These are phyloP conservation scores for Pseudocercospora vitis DNA, from an alignment of 2,329 filamentous ascomycete genomes.

Conservation along the genomic window DNA sequence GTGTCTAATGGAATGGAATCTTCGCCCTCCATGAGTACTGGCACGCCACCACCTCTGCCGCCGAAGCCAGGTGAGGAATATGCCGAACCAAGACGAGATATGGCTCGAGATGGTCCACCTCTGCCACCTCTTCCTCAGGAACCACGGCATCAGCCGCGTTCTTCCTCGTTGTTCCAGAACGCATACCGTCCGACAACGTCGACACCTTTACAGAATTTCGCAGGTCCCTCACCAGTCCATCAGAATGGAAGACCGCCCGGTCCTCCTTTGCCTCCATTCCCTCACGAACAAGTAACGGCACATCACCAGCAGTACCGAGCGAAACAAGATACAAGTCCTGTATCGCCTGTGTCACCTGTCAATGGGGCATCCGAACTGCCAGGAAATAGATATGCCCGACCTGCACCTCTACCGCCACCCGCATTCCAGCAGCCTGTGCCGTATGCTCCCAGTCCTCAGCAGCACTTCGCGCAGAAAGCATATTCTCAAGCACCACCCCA, in stretches of 20 bases:
- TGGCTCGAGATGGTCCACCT: constrained; percentile 35
- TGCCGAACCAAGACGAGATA: constrained; percentile 21
- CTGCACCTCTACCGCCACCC: constrained; percentile 35
- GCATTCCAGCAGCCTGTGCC: constrained; percentile 21
- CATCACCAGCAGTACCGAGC: constrained; percentile 25
- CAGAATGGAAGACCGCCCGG: constrained; percentile 20
- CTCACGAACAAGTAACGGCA: constrained; percentile 36
- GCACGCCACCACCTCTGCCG: constrained; percentile 49
- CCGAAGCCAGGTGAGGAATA: constrained; percentile 52
- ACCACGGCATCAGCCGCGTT: constrained; percentile 15
- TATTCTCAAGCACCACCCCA: constrained; percentile 16
- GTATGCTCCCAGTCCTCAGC: constrained; percentile 21
- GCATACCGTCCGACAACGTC: constrained; percentile 29
- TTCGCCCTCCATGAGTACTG: constrained; percentile 21
- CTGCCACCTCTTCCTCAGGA: constrained; percentile 38
- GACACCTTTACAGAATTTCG: constrained; percentile 13
- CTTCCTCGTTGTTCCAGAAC: constrained; percentile 22
- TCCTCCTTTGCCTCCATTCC: constrained; percentile 33
- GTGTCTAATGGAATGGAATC: constrained; percentile 13
- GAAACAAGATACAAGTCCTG: constrained; percentile 31
- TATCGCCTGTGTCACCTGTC: constrained; percentile 36
- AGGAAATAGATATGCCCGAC: constrained; percentile 23
- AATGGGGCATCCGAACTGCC: constrained; percentile 27
- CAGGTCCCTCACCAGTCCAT: constrained; percentile 10
- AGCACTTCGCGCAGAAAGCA: neutral